Evolutionary conservation across 2,329 filamentous ascomycete genomes (phyloP), one percentile per base, ranked within the genome.

Genomic region (Apiospora saccharicola): DNA sequence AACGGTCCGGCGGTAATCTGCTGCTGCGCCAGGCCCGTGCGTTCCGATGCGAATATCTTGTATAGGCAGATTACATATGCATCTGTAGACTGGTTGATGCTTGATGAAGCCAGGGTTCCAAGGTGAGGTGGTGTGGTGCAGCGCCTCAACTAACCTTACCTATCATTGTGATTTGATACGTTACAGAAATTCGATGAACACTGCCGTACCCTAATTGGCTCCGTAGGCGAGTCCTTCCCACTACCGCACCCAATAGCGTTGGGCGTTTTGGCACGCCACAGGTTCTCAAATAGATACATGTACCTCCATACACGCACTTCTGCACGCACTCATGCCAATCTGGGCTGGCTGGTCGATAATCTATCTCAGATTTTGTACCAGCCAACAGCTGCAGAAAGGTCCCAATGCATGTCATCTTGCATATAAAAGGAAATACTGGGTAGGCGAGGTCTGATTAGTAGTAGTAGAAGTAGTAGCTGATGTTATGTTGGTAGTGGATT

Each of bases 31-130:
- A 61, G 30, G 57, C 57, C 57, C 34, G 34, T 41, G 57, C 34
- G 34, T 41, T 64, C 57, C 57, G 57, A 64, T 64, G 30, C 57
- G 57, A 64, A 64, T 64, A 64, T 64, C 57, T 41, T 64, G 34
- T 41, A 26, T 41, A 64, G 57, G 57, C 30, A 37, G 4, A 41
- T 7, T 64, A n/a, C 57, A 41, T 64, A 49, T 69, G n/a, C 67
- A 14, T 14, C 64, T 26, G 30, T 41, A 10, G 37, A 41, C 37
- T 41, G 37, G 67, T n/a, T 61, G 24, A 26, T 67, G 37, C 37
- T 41, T 41, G 37, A 41, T 41, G 37, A 41, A 10, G 30, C 30
- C 10, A 16, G 30, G 16, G 34, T 61, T 41, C 37, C 37, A 61
- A 34, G 53, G 53, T 30, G 22, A 37, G 30, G 51, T 14, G 26